Percentiles rank a stretch among this genome's conserved stretches.
These are phyloP conservation scores for Notholithocarpus densiflorus DNA, from an alignment of 306 rosid genomes.

Conservation along the genomic window DNA sequence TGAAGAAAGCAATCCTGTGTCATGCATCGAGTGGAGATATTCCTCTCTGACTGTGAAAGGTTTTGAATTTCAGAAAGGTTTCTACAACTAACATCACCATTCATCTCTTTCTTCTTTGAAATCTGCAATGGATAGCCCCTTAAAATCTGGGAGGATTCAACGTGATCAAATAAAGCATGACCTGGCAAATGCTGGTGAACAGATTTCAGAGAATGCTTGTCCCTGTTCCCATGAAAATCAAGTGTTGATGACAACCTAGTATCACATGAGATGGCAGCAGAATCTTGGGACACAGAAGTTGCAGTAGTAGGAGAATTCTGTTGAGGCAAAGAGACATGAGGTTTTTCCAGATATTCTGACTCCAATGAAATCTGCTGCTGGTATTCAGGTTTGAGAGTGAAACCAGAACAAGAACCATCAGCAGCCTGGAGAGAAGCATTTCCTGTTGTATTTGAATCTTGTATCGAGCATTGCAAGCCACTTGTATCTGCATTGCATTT, in stretches of 20 bases:
- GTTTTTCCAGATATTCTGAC: constrained; percentile 34
- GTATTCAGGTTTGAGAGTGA: constrained; percentile 37
- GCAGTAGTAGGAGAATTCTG: constrained; percentile 34
- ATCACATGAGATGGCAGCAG: constrained; percentile 35
- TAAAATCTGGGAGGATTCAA: constrained; percentile 43
- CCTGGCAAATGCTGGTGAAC: constrained; percentile 28
- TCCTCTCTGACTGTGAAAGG: constrained; percentile 23
- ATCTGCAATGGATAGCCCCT: constrained; percentile 49
- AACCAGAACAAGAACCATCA: constrained; percentile 52
- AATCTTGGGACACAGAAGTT: constrained; percentile 33
- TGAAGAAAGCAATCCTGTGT: constrained; percentile 20
- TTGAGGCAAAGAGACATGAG: constrained; percentile 25
- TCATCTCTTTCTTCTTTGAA: constrained; percentile 42
- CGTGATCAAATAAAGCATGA: constrained; percentile 18
- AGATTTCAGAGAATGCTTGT: constrained; percentile 27
- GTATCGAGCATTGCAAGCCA: constrained; percentile 33
- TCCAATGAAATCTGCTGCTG: constrained; percentile 25
- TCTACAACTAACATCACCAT: constrained; percentile 42
- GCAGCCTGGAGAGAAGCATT: constrained; percentile 36
- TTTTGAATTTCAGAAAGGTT: constrained; percentile 25
- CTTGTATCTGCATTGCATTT: constrained; percentile 35
- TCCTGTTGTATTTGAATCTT: constrained; percentile 39
- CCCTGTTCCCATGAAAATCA: constrained; percentile 40
- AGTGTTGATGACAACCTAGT: constrained; percentile 45
- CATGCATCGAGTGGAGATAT: constrained; percentile 6